Evolutionary conservation across 495 filamentous ascomycete species (phyloP).

Genomic region (Aspergillus diversus): DNA sequence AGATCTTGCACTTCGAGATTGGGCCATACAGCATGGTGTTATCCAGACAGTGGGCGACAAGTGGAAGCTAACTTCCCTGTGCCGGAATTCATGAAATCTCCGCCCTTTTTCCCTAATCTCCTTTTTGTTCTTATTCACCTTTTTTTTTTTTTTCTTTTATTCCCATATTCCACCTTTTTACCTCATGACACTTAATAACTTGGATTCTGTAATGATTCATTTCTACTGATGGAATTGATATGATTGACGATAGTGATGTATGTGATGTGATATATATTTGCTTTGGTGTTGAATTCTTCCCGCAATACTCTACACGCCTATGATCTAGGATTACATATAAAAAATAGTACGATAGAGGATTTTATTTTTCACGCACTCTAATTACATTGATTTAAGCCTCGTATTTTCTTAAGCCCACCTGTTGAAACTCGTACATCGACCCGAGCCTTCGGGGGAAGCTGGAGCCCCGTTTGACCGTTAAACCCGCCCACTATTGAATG

Average conservation of each 20-base stretch:
- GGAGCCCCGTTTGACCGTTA: too few species aligned
- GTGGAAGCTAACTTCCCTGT: slow-evolving; percentile 23
- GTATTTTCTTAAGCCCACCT: not conserved
- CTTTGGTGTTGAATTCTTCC: not conserved
- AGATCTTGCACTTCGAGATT: slow-evolving; percentile 54
- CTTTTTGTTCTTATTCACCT: not conserved
- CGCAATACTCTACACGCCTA: not conserved
- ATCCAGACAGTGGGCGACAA: slow-evolving; percentile 15
- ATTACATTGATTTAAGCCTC: not conserved
- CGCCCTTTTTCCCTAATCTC: not conserved
- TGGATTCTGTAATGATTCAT: too few species aligned
- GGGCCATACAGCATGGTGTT: slow-evolving; percentile 56
- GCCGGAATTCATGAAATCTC: slow-evolving; percentile 10
- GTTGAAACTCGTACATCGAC: too few species aligned
- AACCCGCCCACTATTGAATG: too few species aligned
- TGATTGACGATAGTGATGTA: not conserved
- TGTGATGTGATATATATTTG: not conserved
- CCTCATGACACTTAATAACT: too few species aligned
- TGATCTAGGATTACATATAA: not conserved
- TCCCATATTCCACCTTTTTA: not conserved
- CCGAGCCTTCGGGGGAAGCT: too few species aligned
- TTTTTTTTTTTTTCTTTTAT: not conserved
- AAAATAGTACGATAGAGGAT: not conserved
- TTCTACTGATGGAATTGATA: too few species aligned
- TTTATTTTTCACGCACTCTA: not conserved